Evolutionary conservation across 768 basidiomycete species (phyloP).

Genomic region (Tulasnella sp.): DNA sequence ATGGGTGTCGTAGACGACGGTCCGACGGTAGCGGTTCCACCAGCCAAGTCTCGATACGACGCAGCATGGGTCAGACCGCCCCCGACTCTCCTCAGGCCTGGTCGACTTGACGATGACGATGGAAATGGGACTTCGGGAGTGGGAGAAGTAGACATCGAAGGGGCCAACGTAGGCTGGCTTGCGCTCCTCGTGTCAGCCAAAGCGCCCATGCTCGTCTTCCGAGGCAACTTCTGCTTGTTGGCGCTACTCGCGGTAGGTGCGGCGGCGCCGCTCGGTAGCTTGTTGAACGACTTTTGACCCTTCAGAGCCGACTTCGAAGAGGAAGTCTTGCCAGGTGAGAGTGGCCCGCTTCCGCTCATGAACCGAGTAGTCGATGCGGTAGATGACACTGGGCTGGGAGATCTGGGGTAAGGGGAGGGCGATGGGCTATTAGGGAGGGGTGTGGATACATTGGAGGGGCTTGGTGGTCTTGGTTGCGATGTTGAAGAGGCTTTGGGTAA

Average conservation of each 20-base stretch:
- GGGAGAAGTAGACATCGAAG: not conserved
- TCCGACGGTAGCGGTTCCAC: slow-evolving; percentile 2
- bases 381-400: not conserved
- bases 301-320: not conserved
- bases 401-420: not conserved
- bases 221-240: not conserved
- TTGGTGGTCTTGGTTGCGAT: not conserved
- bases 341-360: not conserved
- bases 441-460: not conserved
- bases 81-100: not conserved
- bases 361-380: not conserved
- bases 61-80: slow-evolving; percentile 4
- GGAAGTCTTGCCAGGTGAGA: not conserved
- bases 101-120: not conserved
- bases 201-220: slow-evolving; percentile 14
- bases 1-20: not conserved
- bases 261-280: not conserved
- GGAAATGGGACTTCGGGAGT: not conserved
- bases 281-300: slow-evolving; percentile 14
- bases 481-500: not conserved
- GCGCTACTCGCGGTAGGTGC: not conserved
- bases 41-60: slow-evolving; percentile 5
- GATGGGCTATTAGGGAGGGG: not conserved
- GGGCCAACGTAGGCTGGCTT: not conserved
- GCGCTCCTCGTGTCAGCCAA: not conserved